Percentiles rank a stretch among this genome's conserved stretches.
phyloP scores from a whole-genome alignment of 2,329 filamentous ascomycete genomes.

The Gnomoniopsis smithogilvyi region DNA sequence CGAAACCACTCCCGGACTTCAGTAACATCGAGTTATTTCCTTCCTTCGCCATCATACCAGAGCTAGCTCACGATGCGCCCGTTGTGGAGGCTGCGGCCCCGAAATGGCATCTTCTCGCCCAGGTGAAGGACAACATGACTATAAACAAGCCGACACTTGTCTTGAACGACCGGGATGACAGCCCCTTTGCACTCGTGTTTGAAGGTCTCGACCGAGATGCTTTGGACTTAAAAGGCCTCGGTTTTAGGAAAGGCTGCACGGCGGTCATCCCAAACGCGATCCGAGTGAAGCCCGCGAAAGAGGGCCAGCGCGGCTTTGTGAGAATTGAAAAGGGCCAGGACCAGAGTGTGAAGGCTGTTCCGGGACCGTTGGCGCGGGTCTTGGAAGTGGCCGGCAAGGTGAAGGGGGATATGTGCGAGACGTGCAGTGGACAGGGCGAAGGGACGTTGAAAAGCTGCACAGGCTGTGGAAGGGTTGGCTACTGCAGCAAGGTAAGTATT shows the following conservation, averaged over 20 bases:
- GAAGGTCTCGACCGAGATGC: constrained; percentile 35
- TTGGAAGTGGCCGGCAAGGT: constrained; percentile 24
- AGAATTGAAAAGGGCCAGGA: constrained; percentile 31
- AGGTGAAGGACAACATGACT: constrained; percentile 44
- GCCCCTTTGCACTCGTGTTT: constrained; percentile 44
- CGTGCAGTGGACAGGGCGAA: constrained; percentile 26
- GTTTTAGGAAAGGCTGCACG: constrained; percentile 36
- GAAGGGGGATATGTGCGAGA: constrained; percentile 24
- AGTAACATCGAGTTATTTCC: constrained; percentile 31
- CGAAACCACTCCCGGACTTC: constrained; percentile 30
- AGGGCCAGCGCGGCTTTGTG: constrained; percentile 37
- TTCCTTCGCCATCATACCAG: constrained; percentile 23
- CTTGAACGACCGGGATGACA: constrained; percentile 35
- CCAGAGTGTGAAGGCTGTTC: constrained; percentile 32
- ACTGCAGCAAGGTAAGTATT: constrained; percentile 42
- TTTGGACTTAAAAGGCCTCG: constrained; percentile 28
- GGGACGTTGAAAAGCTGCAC: constrained; percentile 36
- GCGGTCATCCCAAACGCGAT: constrained; percentile 34
- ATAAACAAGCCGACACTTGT: constrained; percentile 49
- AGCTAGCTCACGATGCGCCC: neutral
- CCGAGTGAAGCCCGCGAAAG: constrained; percentile 30
- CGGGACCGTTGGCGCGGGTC: constrained; percentile 28
- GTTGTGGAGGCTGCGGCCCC: neutral
- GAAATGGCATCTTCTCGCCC: constrained; percentile 38
- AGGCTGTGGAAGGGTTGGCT: constrained; percentile 40